Evolutionary conservation across 148 eudicot species (phyloP).

Genomic region (Nepenthes gracilis): DNA sequence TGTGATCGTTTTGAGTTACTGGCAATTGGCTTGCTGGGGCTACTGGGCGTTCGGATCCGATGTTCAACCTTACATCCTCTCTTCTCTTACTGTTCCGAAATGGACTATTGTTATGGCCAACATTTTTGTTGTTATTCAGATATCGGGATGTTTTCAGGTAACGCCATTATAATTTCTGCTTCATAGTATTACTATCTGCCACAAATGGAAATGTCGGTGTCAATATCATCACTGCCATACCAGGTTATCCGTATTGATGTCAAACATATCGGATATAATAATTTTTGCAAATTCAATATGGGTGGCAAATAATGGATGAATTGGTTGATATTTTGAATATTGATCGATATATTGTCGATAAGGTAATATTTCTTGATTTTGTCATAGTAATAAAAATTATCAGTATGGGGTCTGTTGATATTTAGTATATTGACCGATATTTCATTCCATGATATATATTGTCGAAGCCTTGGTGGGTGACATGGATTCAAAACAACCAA

Average conservation of each 20-base stretch:
- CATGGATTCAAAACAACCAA: too few species aligned
- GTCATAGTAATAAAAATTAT: too few species aligned
- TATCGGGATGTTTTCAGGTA: conserved; percentile 44
- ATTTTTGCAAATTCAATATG: too few species aligned
- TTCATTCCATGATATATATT: too few species aligned
- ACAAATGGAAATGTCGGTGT: neutral
- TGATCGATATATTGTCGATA: neutral
- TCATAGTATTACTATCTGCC: neutral
- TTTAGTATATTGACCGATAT: too few species aligned
- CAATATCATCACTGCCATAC: neutral
- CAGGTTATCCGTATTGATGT: too few species aligned
- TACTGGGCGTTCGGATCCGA: conserved; percentile 38
- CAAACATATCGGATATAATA: neutral
- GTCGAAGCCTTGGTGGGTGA: too few species aligned
- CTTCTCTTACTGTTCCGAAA: conserved; percentile 27
- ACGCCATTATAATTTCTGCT: neutral
- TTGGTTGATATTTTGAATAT: too few species aligned
- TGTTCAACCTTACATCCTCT: conserved; percentile 30
- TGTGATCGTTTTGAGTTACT: conserved; percentile 26
- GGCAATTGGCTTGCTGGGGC: conserved; percentile 34
- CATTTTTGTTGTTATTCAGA: conserved; percentile 32
- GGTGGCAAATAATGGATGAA: too few species aligned
- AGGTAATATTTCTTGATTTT: too few species aligned
- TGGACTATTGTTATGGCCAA: conserved; percentile 39
- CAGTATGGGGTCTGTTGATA: too few species aligned